Conservation (phyloP, 441 rosid genomes). For the Breynia disticha region DNA sequence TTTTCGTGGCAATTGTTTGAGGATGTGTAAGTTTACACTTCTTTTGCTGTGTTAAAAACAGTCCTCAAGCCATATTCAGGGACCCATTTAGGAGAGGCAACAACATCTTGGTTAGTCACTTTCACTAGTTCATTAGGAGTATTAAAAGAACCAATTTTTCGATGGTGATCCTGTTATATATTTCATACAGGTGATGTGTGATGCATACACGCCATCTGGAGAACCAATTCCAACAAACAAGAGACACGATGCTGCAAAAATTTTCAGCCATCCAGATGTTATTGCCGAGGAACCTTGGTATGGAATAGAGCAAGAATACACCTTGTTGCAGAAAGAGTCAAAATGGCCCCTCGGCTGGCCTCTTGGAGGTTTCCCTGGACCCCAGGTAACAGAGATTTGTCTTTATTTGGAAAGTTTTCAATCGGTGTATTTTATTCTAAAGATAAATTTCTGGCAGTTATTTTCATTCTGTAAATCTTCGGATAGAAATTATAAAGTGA, state of each 20-base stretch:
- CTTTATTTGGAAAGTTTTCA: no score
- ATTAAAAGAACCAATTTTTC: no score
- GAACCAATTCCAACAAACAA: constrained; percentile 61
- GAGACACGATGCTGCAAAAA: constrained; percentile 48
- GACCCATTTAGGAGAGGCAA: constrained; percentile 71
- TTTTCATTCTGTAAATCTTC: no score
- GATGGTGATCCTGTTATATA: not conserved
- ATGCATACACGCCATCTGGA: constrained; percentile 63
- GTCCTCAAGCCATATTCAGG: constrained; percentile 64
- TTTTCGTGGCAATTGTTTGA: not conserved
- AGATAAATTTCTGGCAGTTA: no score
- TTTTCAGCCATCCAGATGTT: constrained; percentile 59
- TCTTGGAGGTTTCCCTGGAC: constrained; percentile 57
- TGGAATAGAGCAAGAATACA: constrained; percentile 77
- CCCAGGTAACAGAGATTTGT: constrained; percentile 25
- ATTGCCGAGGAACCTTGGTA: constrained; percentile 59
- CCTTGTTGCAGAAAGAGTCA: constrained; percentile 48
- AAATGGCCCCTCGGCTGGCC: constrained; percentile 83
- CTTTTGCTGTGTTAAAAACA: constrained; percentile 10
- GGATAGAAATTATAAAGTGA: no score
- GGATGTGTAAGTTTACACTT: not conserved
- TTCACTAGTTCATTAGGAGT: not conserved
- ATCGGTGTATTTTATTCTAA: no score
- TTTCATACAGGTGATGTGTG: constrained; percentile 49
- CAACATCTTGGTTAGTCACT: constrained; percentile 44